Evolutionary conservation across 1,284 basidiomycete species (phyloP).

Genomic region (Volvariella volvacea): DNA sequence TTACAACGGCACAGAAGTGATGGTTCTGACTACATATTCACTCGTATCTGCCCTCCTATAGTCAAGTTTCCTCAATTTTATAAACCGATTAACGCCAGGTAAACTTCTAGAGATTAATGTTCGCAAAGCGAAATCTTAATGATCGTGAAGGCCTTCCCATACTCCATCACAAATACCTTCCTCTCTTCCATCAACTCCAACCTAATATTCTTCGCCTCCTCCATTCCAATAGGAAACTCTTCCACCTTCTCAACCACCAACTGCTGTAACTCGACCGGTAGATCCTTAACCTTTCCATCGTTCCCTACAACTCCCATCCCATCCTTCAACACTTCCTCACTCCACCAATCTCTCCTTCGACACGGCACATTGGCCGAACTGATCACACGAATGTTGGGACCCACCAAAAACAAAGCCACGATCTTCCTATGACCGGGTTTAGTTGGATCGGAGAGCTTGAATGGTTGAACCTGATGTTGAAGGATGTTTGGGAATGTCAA

Average conservation of each 20-base stretch:
- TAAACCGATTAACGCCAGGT: too few species aligned
- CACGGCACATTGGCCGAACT: conserved; percentile 32
- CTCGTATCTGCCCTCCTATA: too few species aligned
- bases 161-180: conserved; percentile 5
- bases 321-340: conserved; percentile 8
- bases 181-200: conserved; percentile 11
- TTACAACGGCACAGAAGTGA: too few species aligned
- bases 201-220: conserved; percentile 10
- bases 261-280: conserved; percentile 8
- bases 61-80: too few species aligned
- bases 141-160: neutral
- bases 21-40: too few species aligned
- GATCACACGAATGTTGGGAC: conserved; percentile 26
- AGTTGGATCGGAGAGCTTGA: conserved; percentile 28
- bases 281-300: neutral
- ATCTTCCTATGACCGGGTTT: conserved; percentile 37
- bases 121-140: conserved; percentile 9
- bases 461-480: conserved; percentile 35
- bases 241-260: conserved; percentile 7
- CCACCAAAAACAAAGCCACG: conserved; percentile 35
- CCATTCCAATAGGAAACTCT: conserved; percentile 9
- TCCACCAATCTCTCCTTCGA: conserved; percentile 27
- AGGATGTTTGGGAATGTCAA: conserved; percentile 36
- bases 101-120: too few species aligned
- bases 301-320: too few species aligned